These are phyloP conservation scores for Aureobasidium namibiae DNA, from an alignment of 2,329 filamentous ascomycete genomes.

Conservation along the genomic window DNA sequence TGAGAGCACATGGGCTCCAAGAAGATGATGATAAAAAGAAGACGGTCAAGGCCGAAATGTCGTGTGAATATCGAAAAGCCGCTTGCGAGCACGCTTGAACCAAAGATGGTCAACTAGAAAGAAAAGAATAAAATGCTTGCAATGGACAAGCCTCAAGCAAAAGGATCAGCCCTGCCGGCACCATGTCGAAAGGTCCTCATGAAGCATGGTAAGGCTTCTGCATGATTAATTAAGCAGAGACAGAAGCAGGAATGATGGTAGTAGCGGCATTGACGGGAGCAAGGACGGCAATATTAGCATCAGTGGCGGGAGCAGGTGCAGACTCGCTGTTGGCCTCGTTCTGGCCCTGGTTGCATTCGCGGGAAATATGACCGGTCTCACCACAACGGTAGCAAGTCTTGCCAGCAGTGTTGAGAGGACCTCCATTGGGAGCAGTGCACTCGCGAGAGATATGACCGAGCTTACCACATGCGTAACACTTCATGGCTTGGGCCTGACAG, in stretches of 20 bases:
- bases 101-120: not conserved
- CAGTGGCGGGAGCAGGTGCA: slow-evolving; percentile 28
- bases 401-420: slow-evolving; percentile 86
- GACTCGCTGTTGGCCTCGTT: slow-evolving; percentile 39
- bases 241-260: slow-evolving; percentile 36
- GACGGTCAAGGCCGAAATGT: not conserved
- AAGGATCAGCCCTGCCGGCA: slow-evolving; percentile 4
- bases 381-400: slow-evolving; percentile 99
- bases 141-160: not conserved
- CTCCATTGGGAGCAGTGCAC: slow-evolving; percentile 94
- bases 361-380: slow-evolving; percentile 90
- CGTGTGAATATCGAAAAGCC: not conserved
- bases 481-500: slow-evolving; percentile 97
- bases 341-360: slow-evolving; percentile 78
- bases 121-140: not conserved
- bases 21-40: not conserved
- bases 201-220: not conserved
- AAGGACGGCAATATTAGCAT: slow-evolving; percentile 35
- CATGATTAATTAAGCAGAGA: slow-evolving; percentile 32
- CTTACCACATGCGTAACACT: slow-evolving; percentile 96
- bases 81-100: slow-evolving; percentile 6
- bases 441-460: slow-evolving; percentile 89
- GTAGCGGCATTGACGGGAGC: slow-evolving; percentile 33
- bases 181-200: slow-evolving; percentile 8
- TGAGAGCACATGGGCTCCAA: slow-evolving; percentile 6